Conservation (phyloP, 1,284 basidiomycete genomes). For the Anthracocystis walkeri region DNA sequence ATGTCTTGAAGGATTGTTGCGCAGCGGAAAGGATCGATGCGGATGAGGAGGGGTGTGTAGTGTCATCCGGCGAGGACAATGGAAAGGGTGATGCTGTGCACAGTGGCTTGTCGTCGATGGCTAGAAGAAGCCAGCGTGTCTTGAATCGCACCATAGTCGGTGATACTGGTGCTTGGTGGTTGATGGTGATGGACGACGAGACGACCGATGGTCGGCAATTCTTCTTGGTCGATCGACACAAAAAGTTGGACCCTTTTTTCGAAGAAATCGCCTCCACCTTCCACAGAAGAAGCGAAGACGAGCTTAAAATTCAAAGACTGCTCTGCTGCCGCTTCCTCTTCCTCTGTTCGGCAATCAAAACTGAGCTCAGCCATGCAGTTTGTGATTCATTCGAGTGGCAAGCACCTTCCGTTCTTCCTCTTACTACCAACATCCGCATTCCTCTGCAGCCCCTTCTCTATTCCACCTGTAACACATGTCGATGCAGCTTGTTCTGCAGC, state of each 20-base stretch:
- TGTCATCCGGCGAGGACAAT: conserved; percentile 1
- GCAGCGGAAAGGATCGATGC: conserved; percentile 16
- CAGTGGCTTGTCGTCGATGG: conserved; percentile 38
- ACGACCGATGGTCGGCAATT: not conserved
- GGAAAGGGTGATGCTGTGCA: conserved; percentile 16
- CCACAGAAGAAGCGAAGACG: no score
- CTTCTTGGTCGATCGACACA: not conserved
- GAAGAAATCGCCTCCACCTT: conserved; percentile 30
- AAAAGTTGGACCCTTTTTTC: conserved; percentile 25
- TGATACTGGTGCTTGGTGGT: not conserved
- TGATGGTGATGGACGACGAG: not conserved
- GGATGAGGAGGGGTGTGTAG: conserved; percentile 9
- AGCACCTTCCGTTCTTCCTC: not conserved
- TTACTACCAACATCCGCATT: not conserved
- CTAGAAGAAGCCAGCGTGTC: conserved; percentile 52
- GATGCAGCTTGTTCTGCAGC: not conserved
- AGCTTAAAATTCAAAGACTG: not conserved
- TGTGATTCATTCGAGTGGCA: not conserved
- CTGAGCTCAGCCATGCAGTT: conserved; percentile 21
- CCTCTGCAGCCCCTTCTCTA: not conserved
- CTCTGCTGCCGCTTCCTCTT: not conserved
- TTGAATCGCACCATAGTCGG: conserved; percentile 52
- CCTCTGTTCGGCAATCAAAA: conserved; percentile 21
- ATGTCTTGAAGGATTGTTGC: not conserved
- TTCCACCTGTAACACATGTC: not conserved